Evolutionary conservation across 192 early-diverging fungal species (phyloP).

Genomic region (Mortierella claussenii): DNA sequence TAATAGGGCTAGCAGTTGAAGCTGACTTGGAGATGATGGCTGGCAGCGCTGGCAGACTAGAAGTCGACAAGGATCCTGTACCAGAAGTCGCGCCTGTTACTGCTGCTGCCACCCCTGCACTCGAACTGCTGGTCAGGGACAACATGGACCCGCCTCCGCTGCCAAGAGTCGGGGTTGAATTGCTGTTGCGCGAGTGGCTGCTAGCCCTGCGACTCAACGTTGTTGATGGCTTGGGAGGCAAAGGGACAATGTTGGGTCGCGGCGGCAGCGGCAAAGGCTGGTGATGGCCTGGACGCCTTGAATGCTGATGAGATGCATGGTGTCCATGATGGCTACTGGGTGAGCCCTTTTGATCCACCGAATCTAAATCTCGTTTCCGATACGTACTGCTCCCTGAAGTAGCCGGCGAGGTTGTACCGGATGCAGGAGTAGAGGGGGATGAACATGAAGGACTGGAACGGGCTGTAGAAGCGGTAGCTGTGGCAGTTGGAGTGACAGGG

Average conservation of each 20-base stretch:
- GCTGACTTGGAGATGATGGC: conserved; percentile 1
- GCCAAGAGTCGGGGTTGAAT: conserved; percentile 10
- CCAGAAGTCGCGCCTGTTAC: no score
- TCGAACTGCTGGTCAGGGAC: no score
- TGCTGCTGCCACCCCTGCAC: no score
- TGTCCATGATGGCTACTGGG: neutral
- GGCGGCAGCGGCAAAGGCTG: conserved; percentile 35
- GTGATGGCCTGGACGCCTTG: conserved; percentile 29
- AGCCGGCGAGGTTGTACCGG: conserved; percentile 10
- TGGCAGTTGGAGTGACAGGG: conserved; percentile 3
- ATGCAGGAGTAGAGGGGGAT: conserved; percentile 6
- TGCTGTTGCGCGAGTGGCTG: conserved; percentile 19
- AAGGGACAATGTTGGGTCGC: conserved; percentile 38
- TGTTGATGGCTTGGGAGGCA: conserved; percentile 34
- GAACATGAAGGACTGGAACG: conserved; percentile 10
- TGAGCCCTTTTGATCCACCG: conserved; percentile 8
- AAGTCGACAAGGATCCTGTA: conserved; percentile 4
- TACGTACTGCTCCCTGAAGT: neutral
- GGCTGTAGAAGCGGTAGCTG: neutral
- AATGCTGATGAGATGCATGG: conserved; percentile 7
- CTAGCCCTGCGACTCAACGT: conserved; percentile 15
- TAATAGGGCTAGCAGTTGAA: neutral
- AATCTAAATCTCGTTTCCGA: conserved; percentile 22
- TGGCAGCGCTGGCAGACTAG: conserved; percentile 11
- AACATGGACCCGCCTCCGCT: neutral